These are phyloP conservation scores for Metarhizium sp. DNA, from an alignment of 2,329 filamentous ascomycete genomes.

Conservation along the genomic window DNA sequence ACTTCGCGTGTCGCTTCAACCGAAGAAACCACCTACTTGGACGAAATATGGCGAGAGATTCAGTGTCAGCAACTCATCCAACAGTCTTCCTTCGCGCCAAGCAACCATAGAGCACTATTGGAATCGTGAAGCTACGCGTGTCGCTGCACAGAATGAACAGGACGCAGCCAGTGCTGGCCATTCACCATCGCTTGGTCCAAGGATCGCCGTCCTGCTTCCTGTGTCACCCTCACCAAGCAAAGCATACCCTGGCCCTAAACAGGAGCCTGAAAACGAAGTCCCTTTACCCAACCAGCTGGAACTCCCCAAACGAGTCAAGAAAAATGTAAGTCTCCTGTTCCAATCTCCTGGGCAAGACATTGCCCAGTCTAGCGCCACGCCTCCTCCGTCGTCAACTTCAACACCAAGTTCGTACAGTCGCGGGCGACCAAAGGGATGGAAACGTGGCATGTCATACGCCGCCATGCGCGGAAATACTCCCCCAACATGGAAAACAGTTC, in stretches of 20 bases:
- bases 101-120: not conserved
- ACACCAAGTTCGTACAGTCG: slow-evolving; percentile 5
- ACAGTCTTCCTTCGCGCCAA: not conserved
- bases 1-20: no score
- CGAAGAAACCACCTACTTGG: not conserved
- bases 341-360: not conserved
- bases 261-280: not conserved
- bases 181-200: not conserved
- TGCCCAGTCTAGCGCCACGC: not conserved
- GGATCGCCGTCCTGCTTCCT: not conserved
- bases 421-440: slow-evolving; percentile 41
- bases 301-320: slow-evolving; percentile 4
- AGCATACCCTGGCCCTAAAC: not conserved
- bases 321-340: not conserved
- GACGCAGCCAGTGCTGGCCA: not conserved
- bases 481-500: slow-evolving; percentile 6
- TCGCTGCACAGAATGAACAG: not conserved
- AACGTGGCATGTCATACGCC: slow-evolving; percentile 20
- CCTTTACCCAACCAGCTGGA: not conserved
- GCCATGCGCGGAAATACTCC: slow-evolving; percentile 10
- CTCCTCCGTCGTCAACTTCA: not conserved
- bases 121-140: not conserved
- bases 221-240: not conserved
- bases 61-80: not conserved
- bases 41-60: not conserved